These are phyloP conservation scores for Cordia subcordata DNA, from an alignment of 257 asterid species.

Conservation along the genomic window DNA sequence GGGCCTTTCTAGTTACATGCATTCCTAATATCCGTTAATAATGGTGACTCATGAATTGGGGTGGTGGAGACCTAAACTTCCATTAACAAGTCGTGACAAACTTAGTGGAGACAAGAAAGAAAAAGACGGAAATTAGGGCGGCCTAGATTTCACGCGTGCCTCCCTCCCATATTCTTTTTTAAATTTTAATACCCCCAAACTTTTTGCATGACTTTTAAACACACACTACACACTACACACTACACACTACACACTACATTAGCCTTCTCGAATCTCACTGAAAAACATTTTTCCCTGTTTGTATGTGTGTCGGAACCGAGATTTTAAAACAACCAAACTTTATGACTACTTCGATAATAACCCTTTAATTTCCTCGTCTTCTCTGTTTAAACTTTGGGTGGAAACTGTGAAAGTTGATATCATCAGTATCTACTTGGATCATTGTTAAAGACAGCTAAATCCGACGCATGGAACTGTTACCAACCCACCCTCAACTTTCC, in stretches of 20 bases:
- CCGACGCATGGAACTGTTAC: slow-evolving; percentile 59
- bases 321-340: neutral
- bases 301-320: slow-evolving; percentile 1
- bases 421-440: slow-evolving; percentile 37
- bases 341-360: neutral
- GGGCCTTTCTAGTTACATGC: slow-evolving; percentile 9
- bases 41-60: slow-evolving; percentile 42
- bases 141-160: slow-evolving; percentile 56
- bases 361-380: neutral
- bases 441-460: slow-evolving; percentile 45
- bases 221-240: too few species aligned
- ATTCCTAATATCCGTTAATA: slow-evolving; percentile 16
- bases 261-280: slow-evolving; percentile 50
- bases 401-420: neutral
- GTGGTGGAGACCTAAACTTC: slow-evolving; percentile 16
- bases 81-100: slow-evolving; percentile 29
- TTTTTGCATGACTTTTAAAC: neutral
- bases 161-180: neutral
- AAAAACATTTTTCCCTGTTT: slow-evolving; percentile 43
- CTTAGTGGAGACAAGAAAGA: slow-evolving; percentile 68
- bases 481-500: slow-evolving; percentile 46
- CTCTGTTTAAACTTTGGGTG: neutral
- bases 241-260: too few species aligned
- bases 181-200: neutral
- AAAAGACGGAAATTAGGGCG: slow-evolving; percentile 55